Evolutionary conservation across 805 yeast species (phyloP), one percentile per base, ranked within the genome.

Genomic region (Candida ulmi): DNA sequence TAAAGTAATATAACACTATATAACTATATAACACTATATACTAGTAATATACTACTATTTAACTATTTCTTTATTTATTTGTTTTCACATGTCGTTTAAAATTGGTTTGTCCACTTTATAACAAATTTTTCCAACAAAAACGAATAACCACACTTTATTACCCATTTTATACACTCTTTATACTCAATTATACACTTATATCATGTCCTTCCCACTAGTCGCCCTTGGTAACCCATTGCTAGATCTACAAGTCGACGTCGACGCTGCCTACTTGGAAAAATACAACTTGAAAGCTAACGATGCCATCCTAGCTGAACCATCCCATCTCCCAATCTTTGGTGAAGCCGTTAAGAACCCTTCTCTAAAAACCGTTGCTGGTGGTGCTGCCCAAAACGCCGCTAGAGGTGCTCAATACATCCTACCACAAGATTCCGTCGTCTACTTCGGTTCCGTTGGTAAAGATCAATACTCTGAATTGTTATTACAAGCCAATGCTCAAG

Each of bases 361-460:
- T 43, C 79, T 87, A 46, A 76, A 78, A 55, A 66, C 80, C 45
- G 78, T 91, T 52, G 99, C 99, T 46, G 99, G 99, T 54, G 99
- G 99, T 63, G 99, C 99, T 56, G 99, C 97, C 45, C 99, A 93
- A 71, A 93, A 93, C 73, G 79, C 98, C 48, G 97, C 98, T 42
- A 81, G 99, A 69, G 99, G 96, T 60, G 98, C 98, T 37, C 97
- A 91, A 61, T 91, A 87, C 68, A 65, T 88, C 41, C 74, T 93
- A 37, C 96, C 97, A 44, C 64, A 69, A 35, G 65, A 78, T 52
- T 79, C 91, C 25, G 98, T 93, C 41, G 83, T 83, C 39, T 93
- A 93, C 73, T 87, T 91, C 60, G 99, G 99, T 40, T 83, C 95
- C 37, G 98, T 91, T 46, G 99, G 99, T 59, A 76, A 85, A 53